Conservation (phyloP, 805 yeast species). For the Pachysolen tannophilus region DNA sequence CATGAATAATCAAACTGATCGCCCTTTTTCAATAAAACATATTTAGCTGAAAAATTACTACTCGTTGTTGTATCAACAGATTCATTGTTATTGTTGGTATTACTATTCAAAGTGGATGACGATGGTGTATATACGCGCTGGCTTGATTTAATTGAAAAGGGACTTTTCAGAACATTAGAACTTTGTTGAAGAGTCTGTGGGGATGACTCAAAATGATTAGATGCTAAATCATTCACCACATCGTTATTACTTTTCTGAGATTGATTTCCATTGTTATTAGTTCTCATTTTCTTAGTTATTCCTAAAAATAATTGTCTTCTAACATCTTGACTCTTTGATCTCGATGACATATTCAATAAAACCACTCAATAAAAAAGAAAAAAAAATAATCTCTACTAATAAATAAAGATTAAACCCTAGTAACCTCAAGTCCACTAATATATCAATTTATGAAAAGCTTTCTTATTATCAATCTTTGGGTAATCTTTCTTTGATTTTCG, state of each 20-base stretch:
- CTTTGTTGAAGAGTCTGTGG: not conserved
- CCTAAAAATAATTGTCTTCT: slow-evolving; percentile 26
- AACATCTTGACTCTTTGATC: slow-evolving; percentile 20
- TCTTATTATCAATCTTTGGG: no score
- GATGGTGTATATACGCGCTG: slow-evolving; percentile 5
- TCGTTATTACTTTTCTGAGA: not conserved
- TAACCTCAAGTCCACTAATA: no score
- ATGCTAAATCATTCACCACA: not conserved
- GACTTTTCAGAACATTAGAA: slow-evolving; percentile 3
- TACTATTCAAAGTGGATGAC: not conserved
- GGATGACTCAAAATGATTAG: not conserved
- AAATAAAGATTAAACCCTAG: no score
- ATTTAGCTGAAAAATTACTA: not conserved
- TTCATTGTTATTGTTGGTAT: not conserved
- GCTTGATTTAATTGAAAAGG: slow-evolving; percentile 1
- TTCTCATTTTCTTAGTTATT: slow-evolving; percentile 19
- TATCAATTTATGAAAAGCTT: no score
- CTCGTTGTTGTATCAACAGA: not conserved
- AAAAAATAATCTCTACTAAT: no score
- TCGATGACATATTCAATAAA: slow-evolving; percentile 9
- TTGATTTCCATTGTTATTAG: not conserved
- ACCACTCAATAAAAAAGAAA: no score
- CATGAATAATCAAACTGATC: slow-evolving; percentile 27
- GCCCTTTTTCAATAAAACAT: slow-evolving; percentile 7
- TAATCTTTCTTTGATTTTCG: no score